Base-by-base conservation (phyloP, 345 rosid genomes). In the Acer saccharum region DNA sequence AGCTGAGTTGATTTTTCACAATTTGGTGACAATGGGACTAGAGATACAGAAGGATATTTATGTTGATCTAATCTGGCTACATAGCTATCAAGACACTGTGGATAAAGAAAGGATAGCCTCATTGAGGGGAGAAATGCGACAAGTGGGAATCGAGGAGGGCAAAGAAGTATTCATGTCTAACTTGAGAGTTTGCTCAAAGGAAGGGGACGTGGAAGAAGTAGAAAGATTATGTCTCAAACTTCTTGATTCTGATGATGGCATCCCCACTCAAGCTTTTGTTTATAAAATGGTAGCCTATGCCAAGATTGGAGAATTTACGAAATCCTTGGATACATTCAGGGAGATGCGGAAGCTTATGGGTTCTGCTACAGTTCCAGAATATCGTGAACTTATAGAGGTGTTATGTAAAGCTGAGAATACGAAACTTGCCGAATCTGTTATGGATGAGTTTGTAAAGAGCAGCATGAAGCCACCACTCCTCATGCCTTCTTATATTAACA, bases 1-100 rank as follows among this genome's bases (percentile, higher is more conserved):
- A 83, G 97, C 94, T 4, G 99, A 93, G 89, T 84, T 91, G 76
- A 86, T 93, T 82, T 93, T 85, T 80, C 94, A 91, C 79, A 92
- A 95, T 83, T 64, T 92, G 86, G 86, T 82, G 69, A 86, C 96
- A 11, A 82, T 80, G 2, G 87, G 92, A 67, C 87, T 93, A 57
- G 94, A 93, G 87, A 80, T 91, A 25, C 95, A 90, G 52, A 90
- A 85, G 66, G 90, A 92, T 87, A 84, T 95, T 1, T 93, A 86
- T 55, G 80, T 80, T 0, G 98, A 97, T 58, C 79, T 91, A 48
- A 91, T 95, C 62, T 91, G 93, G 97, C 81, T 93, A 60, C 99
- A 92, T 79, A 92, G 98, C 82, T 89, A 91, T 75, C 98, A 92
- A 81, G 94, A 91, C 20, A 73, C 27, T 1, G 44, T 91, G 70